phyloP scores from a whole-genome alignment of 106 monocot genomes.

The Iris macrosiphon region DNA sequence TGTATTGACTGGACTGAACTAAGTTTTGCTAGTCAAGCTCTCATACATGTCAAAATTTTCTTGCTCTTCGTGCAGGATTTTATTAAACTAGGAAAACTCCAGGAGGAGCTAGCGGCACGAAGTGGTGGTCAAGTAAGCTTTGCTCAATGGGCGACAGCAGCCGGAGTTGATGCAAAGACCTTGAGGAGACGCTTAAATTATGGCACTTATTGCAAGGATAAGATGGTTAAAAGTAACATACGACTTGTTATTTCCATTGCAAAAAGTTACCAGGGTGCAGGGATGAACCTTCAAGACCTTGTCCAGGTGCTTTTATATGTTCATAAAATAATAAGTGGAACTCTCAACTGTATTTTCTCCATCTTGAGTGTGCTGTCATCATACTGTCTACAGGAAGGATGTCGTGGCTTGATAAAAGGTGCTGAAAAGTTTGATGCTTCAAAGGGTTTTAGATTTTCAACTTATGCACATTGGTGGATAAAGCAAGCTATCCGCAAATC shows the following conservation, averaged over 20 bases:
- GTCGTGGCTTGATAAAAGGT: constrained; percentile 77
- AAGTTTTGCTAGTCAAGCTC: no score
- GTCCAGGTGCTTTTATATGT: constrained; percentile 86
- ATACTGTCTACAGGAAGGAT: constrained; percentile 67
- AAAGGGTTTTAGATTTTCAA: constrained; percentile 98
- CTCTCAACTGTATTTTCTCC: no score
- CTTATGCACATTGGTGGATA: constrained; percentile 99
- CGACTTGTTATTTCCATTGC: constrained; percentile 91
- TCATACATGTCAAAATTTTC: no score
- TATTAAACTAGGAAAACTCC: constrained; percentile 56
- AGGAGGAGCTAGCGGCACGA: constrained; percentile 53
- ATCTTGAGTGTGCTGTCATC: background rate
- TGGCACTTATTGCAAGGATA: constrained; percentile 70
- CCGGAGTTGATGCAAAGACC: constrained; percentile 52
- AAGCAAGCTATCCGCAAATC: constrained; percentile 89
- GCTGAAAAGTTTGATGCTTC: constrained; percentile 97
- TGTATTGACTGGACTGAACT: no score
- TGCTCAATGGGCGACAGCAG: constrained; percentile 77
- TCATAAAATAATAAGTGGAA: no score
- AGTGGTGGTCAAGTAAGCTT: constrained; percentile 63
- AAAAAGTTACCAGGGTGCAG: constrained; percentile 70
- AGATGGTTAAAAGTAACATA: constrained; percentile 89
- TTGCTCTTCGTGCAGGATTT: constrained; percentile 37
- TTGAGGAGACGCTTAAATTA: constrained; percentile 53
- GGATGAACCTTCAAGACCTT: constrained; percentile 86